Conservation (phyloP, 148 eudicot genomes). For the Bassia scoparia region DNA sequence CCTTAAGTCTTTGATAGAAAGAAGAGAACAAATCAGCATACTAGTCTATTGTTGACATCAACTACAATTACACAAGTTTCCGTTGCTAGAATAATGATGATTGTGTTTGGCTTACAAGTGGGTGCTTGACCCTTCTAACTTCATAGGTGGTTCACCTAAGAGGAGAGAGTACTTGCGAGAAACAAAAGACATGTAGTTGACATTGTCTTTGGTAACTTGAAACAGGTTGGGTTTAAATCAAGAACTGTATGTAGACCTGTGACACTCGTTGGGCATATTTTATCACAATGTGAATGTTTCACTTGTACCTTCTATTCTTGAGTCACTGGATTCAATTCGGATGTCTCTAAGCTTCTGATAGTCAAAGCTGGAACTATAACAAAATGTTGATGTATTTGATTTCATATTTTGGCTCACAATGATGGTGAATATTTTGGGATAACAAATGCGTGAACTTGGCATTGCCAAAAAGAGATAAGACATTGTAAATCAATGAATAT, state of each 20-base stretch:
- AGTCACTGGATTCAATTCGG: neutral
- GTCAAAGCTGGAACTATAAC: neutral
- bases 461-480: neutral
- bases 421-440: neutral
- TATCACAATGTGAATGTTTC: neutral
- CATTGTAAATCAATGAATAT: neutral
- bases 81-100: neutral
- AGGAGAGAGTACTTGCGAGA: neutral
- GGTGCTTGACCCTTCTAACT: neutral
- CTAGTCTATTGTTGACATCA: too few species aligned
- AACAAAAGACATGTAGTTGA: neutral
- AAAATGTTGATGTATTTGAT: neutral
- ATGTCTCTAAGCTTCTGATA: neutral
- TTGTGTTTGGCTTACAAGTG: neutral
- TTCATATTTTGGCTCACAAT: too few species aligned
- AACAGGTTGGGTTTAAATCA: conserved; percentile 3
- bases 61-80: too few species aligned
- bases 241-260: neutral
- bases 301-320: neutral
- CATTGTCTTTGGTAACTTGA: conserved; percentile 6
- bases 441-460: neutral
- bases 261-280: conserved; percentile 13
- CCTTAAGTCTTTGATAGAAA: neutral
- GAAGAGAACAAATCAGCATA: too few species aligned
- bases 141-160: neutral